Conservation (phyloP, 352 stramenopile species). For the Blastocystis sp. region DNA sequence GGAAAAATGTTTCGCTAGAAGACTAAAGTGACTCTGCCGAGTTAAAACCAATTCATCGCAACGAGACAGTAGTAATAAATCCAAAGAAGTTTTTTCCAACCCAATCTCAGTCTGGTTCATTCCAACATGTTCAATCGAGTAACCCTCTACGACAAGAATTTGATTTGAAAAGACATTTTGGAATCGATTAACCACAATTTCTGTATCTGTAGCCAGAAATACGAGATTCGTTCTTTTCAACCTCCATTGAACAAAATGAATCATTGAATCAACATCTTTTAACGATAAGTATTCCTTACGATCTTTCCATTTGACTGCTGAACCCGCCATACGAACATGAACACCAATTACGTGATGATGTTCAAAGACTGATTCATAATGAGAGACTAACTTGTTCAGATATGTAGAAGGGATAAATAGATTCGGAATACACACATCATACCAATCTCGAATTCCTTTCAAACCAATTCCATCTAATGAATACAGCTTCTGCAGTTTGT, state of each 20-base stretch:
- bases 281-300: background rate
- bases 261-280: background rate
- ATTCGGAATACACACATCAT: slow-evolving; percentile 50
- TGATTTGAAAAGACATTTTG: background rate
- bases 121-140: slow-evolving; percentile 19
- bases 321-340: background rate
- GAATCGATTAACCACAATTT: background rate
- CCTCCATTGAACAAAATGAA: background rate
- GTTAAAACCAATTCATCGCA: slow-evolving; percentile 23
- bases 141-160: background rate
- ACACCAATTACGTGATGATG: background rate
- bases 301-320: background rate
- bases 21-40: slow-evolving; percentile 29
- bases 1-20: slow-evolving; percentile 2
- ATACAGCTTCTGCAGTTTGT: background rate
- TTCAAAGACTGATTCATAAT: background rate
- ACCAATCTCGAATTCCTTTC: background rate
- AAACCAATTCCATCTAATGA: background rate
- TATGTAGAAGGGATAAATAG: background rate
- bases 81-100: background rate
- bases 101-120: slow-evolving; percentile 2
- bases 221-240: too few species aligned
- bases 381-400: background rate
- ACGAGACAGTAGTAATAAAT: slow-evolving; percentile 20
- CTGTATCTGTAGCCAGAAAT: background rate